A percentile compares a stretch with the other conserved stretches of the same genome.
These are phyloP conservation scores for Dimocarpus longan DNA, from an alignment of 345 rosid genomes.

Conservation along the genomic window DNA sequence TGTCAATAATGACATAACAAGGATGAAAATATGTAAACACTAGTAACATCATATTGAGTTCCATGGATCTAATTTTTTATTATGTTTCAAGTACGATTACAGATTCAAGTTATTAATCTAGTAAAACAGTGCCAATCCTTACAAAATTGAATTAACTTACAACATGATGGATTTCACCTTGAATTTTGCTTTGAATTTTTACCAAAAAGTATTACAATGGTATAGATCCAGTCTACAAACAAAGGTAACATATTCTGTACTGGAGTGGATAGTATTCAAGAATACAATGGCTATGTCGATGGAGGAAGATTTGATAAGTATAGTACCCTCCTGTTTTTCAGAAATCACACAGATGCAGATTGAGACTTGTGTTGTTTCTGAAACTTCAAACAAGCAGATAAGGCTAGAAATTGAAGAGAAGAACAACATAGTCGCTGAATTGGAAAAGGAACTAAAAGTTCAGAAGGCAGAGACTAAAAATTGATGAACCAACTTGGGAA, in stretches of 20 bases:
- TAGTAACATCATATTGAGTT: not conserved
- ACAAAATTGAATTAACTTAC: too few relatives aligned
- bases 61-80: not conserved
- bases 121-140: not conserved
- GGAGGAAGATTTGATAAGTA: conserved; percentile 11
- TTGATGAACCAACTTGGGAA: not conserved
- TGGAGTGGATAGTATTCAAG: too few relatives aligned
- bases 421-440: not conserved
- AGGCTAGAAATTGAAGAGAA: conserved; percentile 11
- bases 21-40: not conserved
- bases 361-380: not conserved
- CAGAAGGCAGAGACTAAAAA: not conserved
- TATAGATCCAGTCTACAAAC: too few relatives aligned
- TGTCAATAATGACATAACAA: not conserved
- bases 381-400: not conserved
- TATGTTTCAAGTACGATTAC: not conserved
- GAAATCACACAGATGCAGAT: conserved; percentile 6
- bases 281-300: not conserved
- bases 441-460: conserved; percentile 8
- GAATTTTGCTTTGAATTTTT: too few relatives aligned
- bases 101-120: not conserved
- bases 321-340: not conserved
- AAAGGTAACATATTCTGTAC: too few relatives aligned
- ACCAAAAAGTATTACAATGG: too few relatives aligned
- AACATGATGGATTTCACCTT: too few relatives aligned